These are phyloP conservation scores for Nannizziopsis barbatae DNA, from an alignment of 2,329 filamentous ascomycete species.

Conservation along the genomic window DNA sequence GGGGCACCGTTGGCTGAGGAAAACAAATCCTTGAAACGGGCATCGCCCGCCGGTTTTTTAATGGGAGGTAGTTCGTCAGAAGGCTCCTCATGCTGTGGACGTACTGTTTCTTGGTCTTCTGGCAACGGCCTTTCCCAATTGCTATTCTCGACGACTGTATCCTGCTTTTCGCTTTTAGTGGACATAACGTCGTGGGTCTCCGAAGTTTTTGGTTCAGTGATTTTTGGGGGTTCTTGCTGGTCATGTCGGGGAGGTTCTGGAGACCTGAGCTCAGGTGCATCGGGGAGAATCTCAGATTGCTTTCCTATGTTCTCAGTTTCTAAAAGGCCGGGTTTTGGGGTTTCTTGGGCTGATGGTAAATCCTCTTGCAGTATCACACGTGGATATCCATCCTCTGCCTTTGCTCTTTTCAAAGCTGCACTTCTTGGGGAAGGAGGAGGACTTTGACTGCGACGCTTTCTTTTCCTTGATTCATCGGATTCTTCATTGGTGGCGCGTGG, in stretches of 20 bases:
- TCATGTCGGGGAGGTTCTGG: neutral
- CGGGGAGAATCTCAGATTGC: too few species aligned
- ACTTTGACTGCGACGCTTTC: conserved; percentile 55
- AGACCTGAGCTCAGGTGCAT: too few species aligned
- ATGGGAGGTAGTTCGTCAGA: conserved; percentile 19
- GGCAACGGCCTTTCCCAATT: conserved; percentile 7
- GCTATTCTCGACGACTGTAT: neutral
- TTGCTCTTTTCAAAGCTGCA: conserved; percentile 46
- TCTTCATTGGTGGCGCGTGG: conserved; percentile 25
- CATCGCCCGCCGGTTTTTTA: conserved; percentile 30
- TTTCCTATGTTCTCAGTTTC: too few species aligned
- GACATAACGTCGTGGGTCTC: conserved; percentile 5
- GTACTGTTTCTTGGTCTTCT: conserved; percentile 3
- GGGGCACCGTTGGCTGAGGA: conserved; percentile 22
- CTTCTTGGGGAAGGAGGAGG: conserved; percentile 47
- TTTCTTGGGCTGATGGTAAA: conserved; percentile 3
- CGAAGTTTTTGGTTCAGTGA: neutral
- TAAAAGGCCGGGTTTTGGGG: neutral
- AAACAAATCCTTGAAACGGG: conserved; percentile 42
- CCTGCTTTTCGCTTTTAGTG: neutral
- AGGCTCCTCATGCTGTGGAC: conserved; percentile 17
- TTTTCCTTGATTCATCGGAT: conserved; percentile 49
- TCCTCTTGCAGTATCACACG: conserved; percentile 26
- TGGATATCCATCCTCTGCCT: conserved; percentile 29
- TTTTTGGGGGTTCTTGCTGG: conserved; percentile 3